These are phyloP conservation scores for Trichoderma oligosporum DNA, from an alignment of 2,329 filamentous ascomycete genomes.

Conservation along the genomic window DNA sequence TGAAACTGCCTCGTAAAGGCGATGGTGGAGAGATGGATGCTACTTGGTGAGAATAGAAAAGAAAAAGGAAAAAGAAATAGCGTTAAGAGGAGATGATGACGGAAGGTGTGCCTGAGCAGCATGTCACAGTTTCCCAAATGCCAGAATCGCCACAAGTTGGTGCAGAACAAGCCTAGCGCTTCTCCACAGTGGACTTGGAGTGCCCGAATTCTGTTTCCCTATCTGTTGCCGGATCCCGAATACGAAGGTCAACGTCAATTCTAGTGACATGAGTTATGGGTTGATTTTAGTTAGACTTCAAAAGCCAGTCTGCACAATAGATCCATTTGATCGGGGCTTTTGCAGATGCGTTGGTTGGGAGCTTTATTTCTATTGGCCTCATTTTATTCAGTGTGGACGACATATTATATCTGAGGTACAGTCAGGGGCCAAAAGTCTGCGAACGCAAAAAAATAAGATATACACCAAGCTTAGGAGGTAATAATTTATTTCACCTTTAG, in stretches of 20 bases:
- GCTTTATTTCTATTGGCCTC: too few relatives aligned
- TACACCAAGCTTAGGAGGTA: too few relatives aligned
- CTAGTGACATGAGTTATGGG: too few relatives aligned
- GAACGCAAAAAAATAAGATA: too few relatives aligned
- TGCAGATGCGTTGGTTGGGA: too few relatives aligned
- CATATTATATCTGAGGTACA: too few relatives aligned
- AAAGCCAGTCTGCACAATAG: too few relatives aligned
- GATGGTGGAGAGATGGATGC: background rate
- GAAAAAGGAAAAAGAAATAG: background rate
- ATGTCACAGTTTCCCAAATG: background rate
- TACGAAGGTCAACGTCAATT: background rate
- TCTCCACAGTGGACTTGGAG: background rate
- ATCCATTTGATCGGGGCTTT: too few relatives aligned
- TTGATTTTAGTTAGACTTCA: too few relatives aligned
- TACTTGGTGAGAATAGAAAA: background rate
- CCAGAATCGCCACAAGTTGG: constrained; percentile 1
- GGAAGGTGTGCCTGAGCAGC: background rate
- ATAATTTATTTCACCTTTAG: too few relatives aligned
- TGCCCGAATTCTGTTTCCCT: background rate
- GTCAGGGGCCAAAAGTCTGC: too few relatives aligned
- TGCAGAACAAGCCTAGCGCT: constrained; percentile 3
- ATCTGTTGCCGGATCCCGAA: constrained; percentile 1
- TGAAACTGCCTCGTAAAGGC: background rate
- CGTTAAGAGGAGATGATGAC: background rate
- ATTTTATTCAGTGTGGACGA: too few relatives aligned